Percentiles rank a stretch among this genome's conserved stretches.
These are phyloP conservation scores for Candida fluviatilis DNA, from an alignment of 805 yeast genomes.

Conservation along the genomic window DNA sequence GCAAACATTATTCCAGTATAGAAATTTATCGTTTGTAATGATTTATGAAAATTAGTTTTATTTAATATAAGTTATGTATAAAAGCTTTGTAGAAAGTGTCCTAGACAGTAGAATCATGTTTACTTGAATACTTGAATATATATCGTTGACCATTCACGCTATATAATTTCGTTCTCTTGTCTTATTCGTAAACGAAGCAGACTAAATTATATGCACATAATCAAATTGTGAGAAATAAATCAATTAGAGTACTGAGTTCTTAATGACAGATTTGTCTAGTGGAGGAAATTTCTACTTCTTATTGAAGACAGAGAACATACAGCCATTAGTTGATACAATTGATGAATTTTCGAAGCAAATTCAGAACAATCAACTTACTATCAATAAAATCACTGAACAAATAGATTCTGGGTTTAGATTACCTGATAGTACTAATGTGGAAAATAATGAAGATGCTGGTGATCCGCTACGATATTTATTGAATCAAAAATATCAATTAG, in stretches of 20 bases:
- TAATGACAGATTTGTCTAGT: background rate
- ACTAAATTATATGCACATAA: too few species aligned
- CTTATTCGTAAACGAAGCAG: too few species aligned
- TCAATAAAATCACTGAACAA: constrained; percentile 16
- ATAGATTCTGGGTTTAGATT: constrained; percentile 18
- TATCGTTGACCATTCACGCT: too few species aligned
- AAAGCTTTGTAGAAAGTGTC: too few species aligned
- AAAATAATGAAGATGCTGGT: background rate
- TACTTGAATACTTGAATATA: too few species aligned
- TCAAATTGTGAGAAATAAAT: too few species aligned
- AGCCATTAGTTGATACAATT: constrained; percentile 23
- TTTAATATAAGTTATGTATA: background rate
- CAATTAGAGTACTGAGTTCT: too few species aligned
- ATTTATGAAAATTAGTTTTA: background rate
- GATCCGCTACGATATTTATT: constrained; percentile 18
- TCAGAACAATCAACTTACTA: constrained; percentile 19
- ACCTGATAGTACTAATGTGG: constrained; percentile 5
- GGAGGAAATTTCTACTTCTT: constrained; percentile 10
- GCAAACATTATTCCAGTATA: background rate
- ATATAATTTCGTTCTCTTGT: too few species aligned
- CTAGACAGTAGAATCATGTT: too few species aligned
- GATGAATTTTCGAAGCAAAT: constrained; percentile 19
- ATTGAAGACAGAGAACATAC: constrained; percentile 27
- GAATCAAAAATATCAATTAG: constrained; percentile 24
- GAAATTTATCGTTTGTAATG: background rate